Base-by-base conservation (phyloP, 176 grass and related monocot genomes). In the Panicum miliaceum region DNA sequence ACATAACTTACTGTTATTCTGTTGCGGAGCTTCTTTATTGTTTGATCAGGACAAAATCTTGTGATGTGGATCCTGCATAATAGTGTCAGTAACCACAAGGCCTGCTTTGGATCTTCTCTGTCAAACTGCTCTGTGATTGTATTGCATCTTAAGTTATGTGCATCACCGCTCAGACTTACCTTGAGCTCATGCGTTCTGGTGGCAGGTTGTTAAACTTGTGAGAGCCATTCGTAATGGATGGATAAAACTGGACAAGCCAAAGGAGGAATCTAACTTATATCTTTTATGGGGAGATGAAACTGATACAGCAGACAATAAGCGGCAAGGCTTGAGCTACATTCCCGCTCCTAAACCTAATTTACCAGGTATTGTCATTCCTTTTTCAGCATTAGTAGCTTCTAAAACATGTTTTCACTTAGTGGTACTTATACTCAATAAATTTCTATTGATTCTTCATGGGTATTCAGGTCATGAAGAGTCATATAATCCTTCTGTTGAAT, bases 401-500 rank as follows among this genome's bases (percentile, higher is more conserved):
- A 14, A 19, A 41, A 50, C 65, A 56, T 19, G 35, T 58, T 64
- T 74, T 64, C 46, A 48, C 38, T 67, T n/a, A n/a, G 20, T 40
- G 71, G 36, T 78, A 1, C 29, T 32, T 18, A 35, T 79, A 37
- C 37, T 52, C 8, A n/a, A 62, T 79, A 20, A 60, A 51, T 38
- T 80, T 62, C 26, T 87, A 43, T 75, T 78, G 7, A 75, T 75
- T 73, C 18, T 83, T 41, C 35, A 75, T 90, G 67, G 65, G 61
- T 77, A 73, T 94, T 75, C 65, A 99, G 97, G 97, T 64, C 97
- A 99, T 82, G 97, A 99, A 92, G 97, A 96, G 81, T 96, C 93
- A 14, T 99, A 99, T 73, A 99, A 99, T 87, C 93, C 97, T 88
- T 96, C 97, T 37, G 46, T 96, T 26, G 97, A 99, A 86, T 99